Conservation (phyloP, 768 basidiomycete genomes). For the Lactarius evosmus region DNA sequence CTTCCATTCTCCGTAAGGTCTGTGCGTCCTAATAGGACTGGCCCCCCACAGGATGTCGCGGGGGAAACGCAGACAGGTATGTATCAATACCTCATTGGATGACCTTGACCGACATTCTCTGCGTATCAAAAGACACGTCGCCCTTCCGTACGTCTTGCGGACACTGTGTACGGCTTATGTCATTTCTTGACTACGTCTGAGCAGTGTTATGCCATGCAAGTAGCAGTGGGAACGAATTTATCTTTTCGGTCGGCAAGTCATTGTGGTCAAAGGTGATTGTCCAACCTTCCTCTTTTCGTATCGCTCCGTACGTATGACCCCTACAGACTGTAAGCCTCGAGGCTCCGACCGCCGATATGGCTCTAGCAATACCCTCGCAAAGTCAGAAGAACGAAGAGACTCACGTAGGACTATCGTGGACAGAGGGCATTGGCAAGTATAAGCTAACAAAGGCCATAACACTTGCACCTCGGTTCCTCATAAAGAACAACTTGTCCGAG, state of each 20-base stretch:
- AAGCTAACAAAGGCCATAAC: constrained; percentile 94
- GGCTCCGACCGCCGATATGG: constrained; percentile 87
- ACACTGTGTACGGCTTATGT: constrained; percentile 9
- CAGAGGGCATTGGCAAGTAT: constrained; percentile 94
- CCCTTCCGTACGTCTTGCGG: constrained; percentile 71
- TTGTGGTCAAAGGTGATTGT: constrained; percentile 78
- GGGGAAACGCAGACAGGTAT: constrained; percentile 69
- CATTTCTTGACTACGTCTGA: constrained; percentile 1
- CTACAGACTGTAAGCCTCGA: constrained; percentile 80
- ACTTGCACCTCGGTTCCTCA: constrained; percentile 82
- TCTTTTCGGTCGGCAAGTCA: constrained; percentile 77
- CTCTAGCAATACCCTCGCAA: constrained; percentile 65
- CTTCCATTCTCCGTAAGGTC: constrained; percentile 75
- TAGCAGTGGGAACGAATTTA: constrained; percentile 77
- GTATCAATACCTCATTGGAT: constrained; percentile 20
- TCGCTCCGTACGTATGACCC: not conserved
- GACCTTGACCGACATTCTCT: not conserved
- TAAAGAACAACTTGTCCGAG: constrained; percentile 74
- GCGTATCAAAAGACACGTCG: constrained; percentile 39
- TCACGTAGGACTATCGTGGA: constrained; percentile 87
- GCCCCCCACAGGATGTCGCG: constrained; percentile 74
- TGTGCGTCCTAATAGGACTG: constrained; percentile 55
- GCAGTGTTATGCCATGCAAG: constrained; percentile 84
- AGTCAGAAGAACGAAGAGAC: constrained; percentile 62
- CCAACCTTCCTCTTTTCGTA: not conserved